A percentile compares a stretch with the other conserved stretches of the same genome.
Conservation (phyloP, 441 rosid species). For the Eugenia klotzschiana region DNA sequence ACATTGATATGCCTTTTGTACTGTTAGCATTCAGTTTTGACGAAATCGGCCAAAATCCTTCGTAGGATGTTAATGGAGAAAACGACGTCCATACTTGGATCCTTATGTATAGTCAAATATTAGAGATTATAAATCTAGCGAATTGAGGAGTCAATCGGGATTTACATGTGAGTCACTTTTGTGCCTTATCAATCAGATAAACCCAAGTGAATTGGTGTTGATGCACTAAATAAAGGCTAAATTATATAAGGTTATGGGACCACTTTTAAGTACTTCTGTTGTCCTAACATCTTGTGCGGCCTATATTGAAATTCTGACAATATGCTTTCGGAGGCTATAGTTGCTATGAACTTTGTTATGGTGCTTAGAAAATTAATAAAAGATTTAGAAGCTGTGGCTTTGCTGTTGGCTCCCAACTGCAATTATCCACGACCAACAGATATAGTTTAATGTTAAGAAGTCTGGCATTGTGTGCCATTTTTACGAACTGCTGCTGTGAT, state of each 20-base stretch:
- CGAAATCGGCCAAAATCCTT: not conserved
- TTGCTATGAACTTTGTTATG: not conserved
- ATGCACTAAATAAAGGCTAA: not conserved
- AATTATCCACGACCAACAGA: not conserved
- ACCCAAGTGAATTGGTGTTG: not conserved
- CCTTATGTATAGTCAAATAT: not conserved
- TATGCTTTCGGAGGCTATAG: not conserved
- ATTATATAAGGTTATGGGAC: not conserved
- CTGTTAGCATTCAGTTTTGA: not conserved
- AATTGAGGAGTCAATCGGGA: not conserved
- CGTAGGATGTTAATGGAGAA: not conserved
- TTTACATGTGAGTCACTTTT: not conserved
- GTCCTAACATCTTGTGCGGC: not conserved
- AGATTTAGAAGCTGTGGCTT: not conserved
- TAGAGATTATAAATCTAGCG: not conserved
- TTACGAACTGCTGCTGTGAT: not conserved
- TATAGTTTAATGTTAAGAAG: not conserved
- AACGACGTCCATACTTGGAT: not conserved
- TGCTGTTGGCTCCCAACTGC: not conserved
- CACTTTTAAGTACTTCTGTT: not conserved
- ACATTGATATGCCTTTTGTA: not conserved
- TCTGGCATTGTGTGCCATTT: not conserved
- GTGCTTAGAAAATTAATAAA: not conserved
- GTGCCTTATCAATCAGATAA: not conserved
- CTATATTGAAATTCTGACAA: not conserved